Evolutionary conservation across 2,329 filamentous ascomycete species (phyloP).

Genomic region (Trichoderma sp.): DNA sequence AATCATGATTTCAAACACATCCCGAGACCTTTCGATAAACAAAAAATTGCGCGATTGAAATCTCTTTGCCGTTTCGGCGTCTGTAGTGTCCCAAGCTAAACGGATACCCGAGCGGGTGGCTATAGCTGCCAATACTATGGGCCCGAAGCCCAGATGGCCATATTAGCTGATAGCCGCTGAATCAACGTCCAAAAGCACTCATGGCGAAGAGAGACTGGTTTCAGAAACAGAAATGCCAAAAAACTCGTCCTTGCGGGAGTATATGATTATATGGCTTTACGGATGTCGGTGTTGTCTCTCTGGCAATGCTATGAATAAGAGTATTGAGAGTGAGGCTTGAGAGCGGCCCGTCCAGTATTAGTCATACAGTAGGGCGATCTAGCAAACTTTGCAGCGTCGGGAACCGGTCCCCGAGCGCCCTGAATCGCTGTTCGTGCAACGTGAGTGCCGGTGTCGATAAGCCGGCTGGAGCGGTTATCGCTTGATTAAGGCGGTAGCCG

Average conservation of each 20-base stretch:
- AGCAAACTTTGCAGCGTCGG: background rate
- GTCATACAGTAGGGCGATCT: background rate
- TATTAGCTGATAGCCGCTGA: background rate
- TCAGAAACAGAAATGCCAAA: background rate
- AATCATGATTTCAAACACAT: background rate
- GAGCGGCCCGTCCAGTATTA: background rate
- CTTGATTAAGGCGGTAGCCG: background rate
- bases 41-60: background rate
- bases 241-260: background rate
- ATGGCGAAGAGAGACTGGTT: background rate
- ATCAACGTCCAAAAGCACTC: background rate
- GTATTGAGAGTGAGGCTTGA: background rate
- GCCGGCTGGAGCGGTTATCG: background rate
- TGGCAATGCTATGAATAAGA: background rate
- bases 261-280: background rate
- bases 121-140: background rate
- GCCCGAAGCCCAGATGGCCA: background rate
- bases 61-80: background rate
- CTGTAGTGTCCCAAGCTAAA: background rate
- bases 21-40: background rate
- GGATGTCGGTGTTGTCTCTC: background rate
- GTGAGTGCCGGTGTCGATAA: background rate
- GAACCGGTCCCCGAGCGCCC: background rate
- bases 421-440: background rate
- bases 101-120: conserved; percentile 20